Base-by-base conservation (phyloP, 768 basidiomycete species). In the Dacryopinax primogenitus region DNA sequence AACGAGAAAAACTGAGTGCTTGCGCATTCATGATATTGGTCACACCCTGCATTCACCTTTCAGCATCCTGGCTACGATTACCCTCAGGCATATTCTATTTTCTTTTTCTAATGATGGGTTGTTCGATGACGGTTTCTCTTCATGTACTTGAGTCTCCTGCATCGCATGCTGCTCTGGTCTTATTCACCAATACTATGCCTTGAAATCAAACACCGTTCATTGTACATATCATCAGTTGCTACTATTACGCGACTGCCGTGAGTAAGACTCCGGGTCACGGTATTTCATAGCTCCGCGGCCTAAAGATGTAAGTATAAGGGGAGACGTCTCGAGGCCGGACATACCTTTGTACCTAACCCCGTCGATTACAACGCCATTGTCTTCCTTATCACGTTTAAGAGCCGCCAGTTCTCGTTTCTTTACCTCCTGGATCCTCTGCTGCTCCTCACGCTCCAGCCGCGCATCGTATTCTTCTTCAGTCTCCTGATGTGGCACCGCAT, bases 401-500 rank as follows among this genome's bases (percentile, higher is more conserved):
- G 77, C 74, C 68, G 82, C 80, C 32, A 88, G 71, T 66, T 85
- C 80, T 47, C 69, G 74, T 68, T 74, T 78, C 66, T 64, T 67
- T 23, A 63, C 58, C 28, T 66, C 65, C 32, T 45, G 83, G 0
- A 82, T 64, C 45, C 86, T 77, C 69, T 85, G 84, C 13, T 78
- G 78, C 73, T 88, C 87, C 71, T 87, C 84, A 39, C 83, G 76
- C 71, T 87, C 86, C 62, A 88, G 73, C 34, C 84, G 76, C 0
- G 81, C 81, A 69, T 86, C 86, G 67, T 89, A 87, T 71, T 86
- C 85, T 72, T 87, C 87, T 68, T 86, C 84, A 0, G 85, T 87
- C 72, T 88, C 86, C 67, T 75, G 73, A 36, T 64, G 65, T 28
- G 72, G 66, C 2, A 36, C 62, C 2, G 68, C 44, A 66, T 41